Percentiles rank a stretch among this genome's conserved stretches.
Conservation (phyloP, 345 rosid species). For the Lenwebbia sp. region DNA sequence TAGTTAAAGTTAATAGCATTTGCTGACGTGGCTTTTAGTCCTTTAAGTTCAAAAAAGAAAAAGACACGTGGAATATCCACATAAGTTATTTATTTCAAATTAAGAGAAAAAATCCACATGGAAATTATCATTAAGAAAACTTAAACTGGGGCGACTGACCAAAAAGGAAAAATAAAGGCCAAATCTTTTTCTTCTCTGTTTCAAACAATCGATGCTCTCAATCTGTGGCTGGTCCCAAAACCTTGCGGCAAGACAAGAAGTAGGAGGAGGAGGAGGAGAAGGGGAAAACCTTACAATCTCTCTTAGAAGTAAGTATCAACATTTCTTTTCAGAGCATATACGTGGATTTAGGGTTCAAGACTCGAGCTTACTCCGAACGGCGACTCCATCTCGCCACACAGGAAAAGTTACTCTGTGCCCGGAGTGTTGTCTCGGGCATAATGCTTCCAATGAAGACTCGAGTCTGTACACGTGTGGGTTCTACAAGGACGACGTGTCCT, state of each 20-base stretch:
- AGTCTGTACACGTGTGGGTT: not conserved
- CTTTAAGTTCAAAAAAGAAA: not conserved
- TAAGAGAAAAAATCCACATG: not conserved
- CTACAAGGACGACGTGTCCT: not conserved
- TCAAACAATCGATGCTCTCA: not conserved
- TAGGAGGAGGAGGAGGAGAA: not conserved
- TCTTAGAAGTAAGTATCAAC: not conserved
- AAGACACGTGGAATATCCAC: not conserved
- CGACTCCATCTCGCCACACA: not conserved
- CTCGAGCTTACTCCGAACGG: not conserved
- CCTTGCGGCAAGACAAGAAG: not conserved
- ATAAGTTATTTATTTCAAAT: not conserved
- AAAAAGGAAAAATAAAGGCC: not conserved
- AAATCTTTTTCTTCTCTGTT: not conserved
- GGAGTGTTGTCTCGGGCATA: not conserved
- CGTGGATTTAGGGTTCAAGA: not conserved
- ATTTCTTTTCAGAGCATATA: not conserved
- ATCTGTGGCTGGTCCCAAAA: not conserved
- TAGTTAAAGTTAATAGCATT: not conserved
- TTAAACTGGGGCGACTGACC: fast-evolving
- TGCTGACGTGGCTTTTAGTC: not conserved
- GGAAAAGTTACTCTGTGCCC: not conserved
- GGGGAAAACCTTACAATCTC: not conserved
- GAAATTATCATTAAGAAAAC: not conserved
- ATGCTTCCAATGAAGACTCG: not conserved